Conservation (phyloP, 1,284 basidiomycete species). For the Ustilago loliicola region DNA sequence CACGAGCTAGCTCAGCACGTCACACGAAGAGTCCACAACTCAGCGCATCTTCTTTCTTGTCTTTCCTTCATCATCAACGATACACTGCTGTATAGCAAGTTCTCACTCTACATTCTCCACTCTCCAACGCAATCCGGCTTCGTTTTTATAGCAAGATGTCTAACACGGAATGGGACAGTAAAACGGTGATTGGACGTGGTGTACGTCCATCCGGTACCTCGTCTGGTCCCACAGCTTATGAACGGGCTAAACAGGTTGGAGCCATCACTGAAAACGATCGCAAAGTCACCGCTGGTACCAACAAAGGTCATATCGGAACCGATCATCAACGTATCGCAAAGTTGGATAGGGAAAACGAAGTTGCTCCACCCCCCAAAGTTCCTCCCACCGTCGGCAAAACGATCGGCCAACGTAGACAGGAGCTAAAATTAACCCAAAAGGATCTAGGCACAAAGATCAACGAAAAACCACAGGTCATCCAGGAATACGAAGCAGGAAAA, state of each 20-base stretch:
- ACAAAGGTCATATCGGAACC: slow-evolving; percentile 65
- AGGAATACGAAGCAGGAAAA: slow-evolving; percentile 86
- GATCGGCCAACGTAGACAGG: slow-evolving; percentile 85
- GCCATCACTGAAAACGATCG: slow-evolving; percentile 72
- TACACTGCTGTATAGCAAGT: not conserved
- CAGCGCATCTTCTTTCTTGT: not conserved
- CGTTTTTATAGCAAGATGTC: slow-evolving; percentile 27
- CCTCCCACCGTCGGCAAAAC: slow-evolving; percentile 84
- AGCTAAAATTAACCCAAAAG: slow-evolving; percentile 86
- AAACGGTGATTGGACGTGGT: slow-evolving; percentile 81
- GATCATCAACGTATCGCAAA: slow-evolving; percentile 69
- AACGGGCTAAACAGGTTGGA: slow-evolving; percentile 72
- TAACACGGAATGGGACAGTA: slow-evolving; percentile 60
- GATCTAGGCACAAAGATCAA: slow-evolving; percentile 93
- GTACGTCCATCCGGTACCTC: slow-evolving; percentile 77
- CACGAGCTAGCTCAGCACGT: not conserved
- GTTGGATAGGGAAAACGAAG: slow-evolving; percentile 79
- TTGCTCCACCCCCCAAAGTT: slow-evolving; percentile 91
- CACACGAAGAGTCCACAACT: not conserved
- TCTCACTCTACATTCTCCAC: not conserved
- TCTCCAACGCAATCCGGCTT: not conserved
- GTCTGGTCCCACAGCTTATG: slow-evolving; percentile 72
- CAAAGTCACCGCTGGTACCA: slow-evolving; percentile 69
- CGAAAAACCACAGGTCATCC: slow-evolving; percentile 86
- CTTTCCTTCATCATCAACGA: not conserved